phyloP scores from a whole-genome alignment of 2,329 filamentous ascomycete species.

The Aspergillus udagawae region DNA sequence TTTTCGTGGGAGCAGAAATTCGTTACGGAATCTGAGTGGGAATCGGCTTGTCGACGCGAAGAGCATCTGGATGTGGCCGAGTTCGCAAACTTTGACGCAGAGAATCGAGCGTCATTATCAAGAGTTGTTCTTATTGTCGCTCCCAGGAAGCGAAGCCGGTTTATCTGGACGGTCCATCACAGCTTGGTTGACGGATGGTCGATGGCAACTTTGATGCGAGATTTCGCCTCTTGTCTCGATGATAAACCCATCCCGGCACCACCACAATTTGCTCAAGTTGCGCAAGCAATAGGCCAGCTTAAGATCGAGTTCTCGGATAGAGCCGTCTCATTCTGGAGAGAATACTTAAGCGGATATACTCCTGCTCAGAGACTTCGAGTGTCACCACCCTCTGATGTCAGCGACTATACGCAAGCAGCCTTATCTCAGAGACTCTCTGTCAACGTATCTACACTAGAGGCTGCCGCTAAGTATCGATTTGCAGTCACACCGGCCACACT shows the following conservation, averaged over 20 bases:
- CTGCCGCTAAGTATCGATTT: not conserved
- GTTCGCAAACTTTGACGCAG: not conserved
- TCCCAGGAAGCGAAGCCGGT: constrained; percentile 5
- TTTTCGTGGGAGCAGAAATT: not conserved
- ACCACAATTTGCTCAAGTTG: not conserved
- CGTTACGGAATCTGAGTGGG: not conserved
- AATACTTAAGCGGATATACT: not conserved
- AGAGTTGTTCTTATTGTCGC: not conserved
- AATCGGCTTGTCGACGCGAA: not conserved
- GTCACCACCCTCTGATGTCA: not conserved
- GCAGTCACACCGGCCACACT: constrained; percentile 2
- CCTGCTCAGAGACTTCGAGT: not conserved
- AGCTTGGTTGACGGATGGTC: constrained; percentile 32
- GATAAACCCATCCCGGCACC: constrained; percentile 3
- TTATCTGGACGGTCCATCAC: constrained; percentile 34
- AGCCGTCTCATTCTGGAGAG: not conserved
- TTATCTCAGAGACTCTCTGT: not conserved
- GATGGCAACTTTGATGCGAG: constrained; percentile 13
- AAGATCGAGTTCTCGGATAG: not conserved
- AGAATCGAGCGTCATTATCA: not conserved
- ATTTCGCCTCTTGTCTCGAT: constrained; percentile 15
- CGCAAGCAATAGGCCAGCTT: not conserved
- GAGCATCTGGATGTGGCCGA: not conserved
- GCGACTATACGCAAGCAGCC: not conserved
- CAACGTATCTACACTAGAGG: not conserved